Evolutionary conservation across 2,329 filamentous ascomycete genomes (phyloP), one percentile per base, ranked within the genome.

Genomic region (Aschersonia sp.): DNA sequence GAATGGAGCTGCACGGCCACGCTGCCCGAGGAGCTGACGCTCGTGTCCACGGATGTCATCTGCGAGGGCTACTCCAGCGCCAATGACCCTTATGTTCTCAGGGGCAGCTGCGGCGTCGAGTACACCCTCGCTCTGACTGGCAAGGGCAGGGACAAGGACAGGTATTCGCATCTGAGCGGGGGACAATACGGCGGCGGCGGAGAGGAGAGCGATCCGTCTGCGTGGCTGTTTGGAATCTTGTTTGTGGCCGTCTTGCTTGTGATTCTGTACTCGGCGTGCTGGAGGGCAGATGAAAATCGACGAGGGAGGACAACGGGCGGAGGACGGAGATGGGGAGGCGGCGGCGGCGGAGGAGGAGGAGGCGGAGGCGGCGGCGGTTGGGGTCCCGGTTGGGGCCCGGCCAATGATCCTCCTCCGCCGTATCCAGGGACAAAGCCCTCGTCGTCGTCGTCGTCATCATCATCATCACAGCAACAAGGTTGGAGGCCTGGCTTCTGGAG

Each of bases 51-150:
- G 9, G 89, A 97, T 52, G 90, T 97, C 48, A 71, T 88, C 9
- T 98, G 92, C 64, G 90, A 98, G 60, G 90, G 92, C 9, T 97
- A 95, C 66, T 70, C 76, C 49, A 72, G 69, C 11, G 66, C 82
- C 1, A 78, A 90, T 44, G 92, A 97, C 62, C 79, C 79, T 0
- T 94, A 87, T 63, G 76, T 97, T n/a, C 68, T 97, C 47, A 88
- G 85, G 58, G 92, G 92, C 29, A 92, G 85, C 63, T 97, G 90
- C 65, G 92, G 85, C 11, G 89, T 95, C 30, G 87, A 95, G 66
- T 97, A 97, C 64, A 74, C 83, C 11, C 66, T 97, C 6, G 63
- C 84, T 0, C 69, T 97, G 46, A 97, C 89, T 1, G 79, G 83
- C 9, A 70, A 74, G 51, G 92, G 92, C 4, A 80, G 89, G 65